A percentile compares a stretch with the other conserved stretches of the same genome.
Evolutionary conservation across 371 early-diverging fungal species (phyloP).

Genomic region (Sporodiniella umbellata): DNA sequence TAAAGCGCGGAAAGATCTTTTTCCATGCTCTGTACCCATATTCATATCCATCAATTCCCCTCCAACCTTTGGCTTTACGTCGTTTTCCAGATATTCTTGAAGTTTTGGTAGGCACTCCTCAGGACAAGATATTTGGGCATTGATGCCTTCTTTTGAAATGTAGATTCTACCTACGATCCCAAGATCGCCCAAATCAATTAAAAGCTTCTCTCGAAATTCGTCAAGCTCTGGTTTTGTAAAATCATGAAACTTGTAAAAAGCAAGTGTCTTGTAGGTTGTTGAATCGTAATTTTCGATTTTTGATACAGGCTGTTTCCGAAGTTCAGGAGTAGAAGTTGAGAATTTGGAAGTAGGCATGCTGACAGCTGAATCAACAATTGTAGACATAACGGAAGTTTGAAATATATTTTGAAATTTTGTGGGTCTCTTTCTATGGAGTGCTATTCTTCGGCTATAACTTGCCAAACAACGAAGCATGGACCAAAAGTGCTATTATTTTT

Average conservation of each 20-base stretch:
- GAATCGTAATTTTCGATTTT: slow-evolving; percentile 24
- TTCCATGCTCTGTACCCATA: slow-evolving; percentile 65
- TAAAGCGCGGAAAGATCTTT: slow-evolving; percentile 63
- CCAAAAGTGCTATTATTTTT: neutral
- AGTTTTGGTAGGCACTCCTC: slow-evolving; percentile 43
- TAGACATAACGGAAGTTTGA: neutral
- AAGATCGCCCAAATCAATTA: slow-evolving; percentile 45
- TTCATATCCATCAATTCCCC: slow-evolving; percentile 59
- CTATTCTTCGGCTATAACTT: slow-evolving; percentile 2
- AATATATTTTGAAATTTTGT: neutral
- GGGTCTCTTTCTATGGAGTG: neutral
- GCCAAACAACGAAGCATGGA: slow-evolving; percentile 18
- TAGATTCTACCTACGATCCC: slow-evolving; percentile 76
- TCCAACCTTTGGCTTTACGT: slow-evolving; percentile 29
- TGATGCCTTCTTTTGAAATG: slow-evolving; percentile 76
- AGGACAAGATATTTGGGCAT: slow-evolving; percentile 80
- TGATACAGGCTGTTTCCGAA: slow-evolving; percentile 9
- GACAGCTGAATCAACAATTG: neutral
- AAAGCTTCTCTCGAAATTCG: slow-evolving; percentile 45
- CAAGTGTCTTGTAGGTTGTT: slow-evolving; percentile 59
- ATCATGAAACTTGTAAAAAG: slow-evolving; percentile 70
- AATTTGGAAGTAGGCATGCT: slow-evolving; percentile 1
- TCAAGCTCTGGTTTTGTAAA: slow-evolving; percentile 37
- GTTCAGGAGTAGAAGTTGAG: slow-evolving; percentile 7
- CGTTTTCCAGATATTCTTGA: slow-evolving; percentile 25